Evolutionary conservation across 2,329 filamentous ascomycete species (phyloP).

Genomic region (Hymenoscyphus infarciens): DNA sequence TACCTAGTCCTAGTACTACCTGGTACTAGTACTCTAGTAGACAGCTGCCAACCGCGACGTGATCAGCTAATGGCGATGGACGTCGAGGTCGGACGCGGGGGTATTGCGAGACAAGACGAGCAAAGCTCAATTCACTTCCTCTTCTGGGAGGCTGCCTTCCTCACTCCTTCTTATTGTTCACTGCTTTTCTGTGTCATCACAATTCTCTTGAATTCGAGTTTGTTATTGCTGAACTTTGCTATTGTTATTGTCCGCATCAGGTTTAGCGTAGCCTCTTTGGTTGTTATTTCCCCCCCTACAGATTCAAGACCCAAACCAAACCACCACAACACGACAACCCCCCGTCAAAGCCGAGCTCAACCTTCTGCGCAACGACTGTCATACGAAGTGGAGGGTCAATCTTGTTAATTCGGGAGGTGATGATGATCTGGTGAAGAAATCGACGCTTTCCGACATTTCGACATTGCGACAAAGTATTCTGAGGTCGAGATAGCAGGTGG

Average conservation of each 20-base stretch:
- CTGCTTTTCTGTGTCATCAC: background rate
- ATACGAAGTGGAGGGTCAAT: conserved; percentile 16
- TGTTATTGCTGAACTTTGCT: background rate
- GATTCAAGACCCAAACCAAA: background rate
- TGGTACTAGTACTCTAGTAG: background rate
- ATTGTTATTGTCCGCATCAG: background rate
- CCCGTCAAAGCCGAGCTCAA: conserved; percentile 13
- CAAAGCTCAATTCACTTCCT: background rate
- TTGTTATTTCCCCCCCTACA: background rate
- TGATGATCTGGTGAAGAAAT: conserved; percentile 18
- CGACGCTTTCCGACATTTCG: conserved; percentile 11
- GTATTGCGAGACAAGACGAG: background rate
- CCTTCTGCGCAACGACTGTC: conserved; percentile 8
- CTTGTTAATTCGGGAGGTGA: conserved; percentile 14
- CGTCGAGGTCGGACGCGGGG: background rate
- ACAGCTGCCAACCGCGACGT: conserved; percentile 24
- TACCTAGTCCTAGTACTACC: no score
- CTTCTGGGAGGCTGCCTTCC: background rate
- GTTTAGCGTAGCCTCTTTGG: background rate
- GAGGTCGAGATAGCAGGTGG: conserved; percentile 24
- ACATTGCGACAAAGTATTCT: conserved; percentile 10
- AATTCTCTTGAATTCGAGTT: background rate
- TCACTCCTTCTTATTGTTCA: background rate
- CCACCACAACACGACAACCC: conserved; percentile 8
- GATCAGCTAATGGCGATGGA: background rate